A percentile compares a stretch with the other conserved stretches of the same genome.
These are phyloP conservation scores for Saturnispora serradocipensis DNA, from an alignment of 805 yeast genomes.

Conservation along the genomic window DNA sequence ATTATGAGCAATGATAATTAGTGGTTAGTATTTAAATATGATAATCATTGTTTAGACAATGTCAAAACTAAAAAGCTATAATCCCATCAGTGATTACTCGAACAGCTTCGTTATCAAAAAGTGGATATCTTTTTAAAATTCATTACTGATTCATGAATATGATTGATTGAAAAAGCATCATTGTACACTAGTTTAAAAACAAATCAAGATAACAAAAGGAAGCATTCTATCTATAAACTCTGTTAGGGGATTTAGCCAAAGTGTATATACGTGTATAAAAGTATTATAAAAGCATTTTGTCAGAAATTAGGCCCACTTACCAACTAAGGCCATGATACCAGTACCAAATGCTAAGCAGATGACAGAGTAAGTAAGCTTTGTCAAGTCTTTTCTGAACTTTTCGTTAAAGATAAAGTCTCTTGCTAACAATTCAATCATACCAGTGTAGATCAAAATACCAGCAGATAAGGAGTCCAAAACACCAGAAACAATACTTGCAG, in stretches of 20 bases:
- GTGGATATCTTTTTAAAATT: no score
- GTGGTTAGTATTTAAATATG: no score
- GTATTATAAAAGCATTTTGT: not conserved
- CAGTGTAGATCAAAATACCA: conserved; percentile 67
- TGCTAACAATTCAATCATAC: conserved; percentile 67
- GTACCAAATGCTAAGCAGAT: conserved; percentile 46
- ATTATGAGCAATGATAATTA: no score
- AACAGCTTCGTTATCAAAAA: no score
- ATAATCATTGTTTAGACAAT: no score
- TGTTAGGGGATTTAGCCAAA: not conserved
- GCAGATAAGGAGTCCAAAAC: conserved; percentile 63
- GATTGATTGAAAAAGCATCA: no score
- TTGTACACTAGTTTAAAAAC: no score
- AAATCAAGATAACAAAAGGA: no score
- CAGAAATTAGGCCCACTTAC: conserved; percentile 50
- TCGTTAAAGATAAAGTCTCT: conserved; percentile 57
- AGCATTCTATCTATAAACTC: no score
- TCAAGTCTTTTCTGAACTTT: conserved; percentile 43
- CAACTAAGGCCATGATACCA: conserved; percentile 63
- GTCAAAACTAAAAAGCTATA: no score
- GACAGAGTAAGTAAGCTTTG: conserved; percentile 39
- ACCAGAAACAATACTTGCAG: conserved; percentile 55
- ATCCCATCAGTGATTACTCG: no score
- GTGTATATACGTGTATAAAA: not conserved
- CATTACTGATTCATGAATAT: no score